A percentile compares a stretch with the other conserved stretches of the same genome.
phyloP scores from a whole-genome alignment of 306 rosid species.

The Vigna radiata region DNA sequence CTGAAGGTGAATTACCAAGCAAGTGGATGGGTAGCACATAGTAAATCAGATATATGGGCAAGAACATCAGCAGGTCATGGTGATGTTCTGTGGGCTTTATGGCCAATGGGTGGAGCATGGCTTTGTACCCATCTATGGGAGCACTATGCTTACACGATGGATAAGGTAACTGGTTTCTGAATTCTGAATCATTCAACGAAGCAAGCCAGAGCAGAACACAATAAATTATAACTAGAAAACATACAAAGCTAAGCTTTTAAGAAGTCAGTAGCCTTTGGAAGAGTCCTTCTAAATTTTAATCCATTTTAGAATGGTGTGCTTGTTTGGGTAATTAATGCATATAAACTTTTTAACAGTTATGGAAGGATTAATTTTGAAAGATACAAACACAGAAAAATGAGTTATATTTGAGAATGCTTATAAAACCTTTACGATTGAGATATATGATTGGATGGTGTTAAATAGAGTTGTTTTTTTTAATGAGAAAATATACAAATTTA shows the following conservation, averaged over 20 bases:
- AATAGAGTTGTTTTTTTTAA: background rate
- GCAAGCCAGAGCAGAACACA: background rate
- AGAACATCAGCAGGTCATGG: conserved; percentile 77
- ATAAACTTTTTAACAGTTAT: background rate
- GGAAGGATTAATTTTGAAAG: background rate
- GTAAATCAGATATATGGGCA: conserved; percentile 78
- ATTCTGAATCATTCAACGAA: background rate
- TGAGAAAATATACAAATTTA: background rate
- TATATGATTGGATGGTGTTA: background rate
- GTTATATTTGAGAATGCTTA: conserved; percentile 6
- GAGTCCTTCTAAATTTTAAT: background rate
- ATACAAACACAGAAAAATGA: background rate
- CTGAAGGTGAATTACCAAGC: conserved; percentile 76
- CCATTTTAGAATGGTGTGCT: conserved; percentile 2
- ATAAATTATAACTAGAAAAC: background rate
- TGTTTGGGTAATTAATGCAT: background rate
- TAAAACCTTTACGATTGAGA: background rate
- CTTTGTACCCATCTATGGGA: conserved; percentile 84
- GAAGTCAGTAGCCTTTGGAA: background rate
- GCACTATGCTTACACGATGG: conserved; percentile 73
- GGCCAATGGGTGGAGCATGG: conserved; percentile 98
- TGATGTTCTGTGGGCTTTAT: conserved; percentile 76
- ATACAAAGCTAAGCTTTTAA: conserved; percentile 1
- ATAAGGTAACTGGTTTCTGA: conserved; percentile 56
- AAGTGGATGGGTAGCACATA: conserved; percentile 86